Conservation (phyloP, 2,329 filamentous ascomycete species). For the Sporothrix brasiliensis region DNA sequence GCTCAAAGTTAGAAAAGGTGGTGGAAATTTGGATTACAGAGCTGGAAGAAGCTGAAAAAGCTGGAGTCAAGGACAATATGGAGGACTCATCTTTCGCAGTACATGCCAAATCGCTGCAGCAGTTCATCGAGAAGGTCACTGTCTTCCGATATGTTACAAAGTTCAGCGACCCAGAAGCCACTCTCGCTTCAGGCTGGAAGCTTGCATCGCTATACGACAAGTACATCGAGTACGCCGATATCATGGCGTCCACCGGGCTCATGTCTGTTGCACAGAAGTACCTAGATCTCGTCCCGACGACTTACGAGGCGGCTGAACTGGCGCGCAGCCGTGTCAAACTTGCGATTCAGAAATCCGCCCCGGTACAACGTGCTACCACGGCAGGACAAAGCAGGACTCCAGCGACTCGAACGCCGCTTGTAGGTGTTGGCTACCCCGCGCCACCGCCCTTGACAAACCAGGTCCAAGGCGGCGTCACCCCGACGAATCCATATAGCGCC, state of each 20-base stretch:
- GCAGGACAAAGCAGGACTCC: conserved; percentile 14
- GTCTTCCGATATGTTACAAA: conserved; percentile 93
- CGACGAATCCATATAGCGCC: conserved; percentile 43
- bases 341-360: conserved; percentile 66
- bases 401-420: conserved; percentile 19
- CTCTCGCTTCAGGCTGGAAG: conserved; percentile 80
- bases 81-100: conserved; percentile 86
- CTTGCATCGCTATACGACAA: conserved; percentile 86
- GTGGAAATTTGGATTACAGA: conserved; percentile 92
- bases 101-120: conserved; percentile 83
- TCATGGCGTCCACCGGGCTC: conserved; percentile 87
- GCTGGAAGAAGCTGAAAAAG: conserved; percentile 79
- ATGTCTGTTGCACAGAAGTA: conserved; percentile 87
- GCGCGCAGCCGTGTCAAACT: conserved; percentile 82
- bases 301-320: conserved; percentile 84
- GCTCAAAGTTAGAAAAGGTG: conserved; percentile 96
- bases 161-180: conserved; percentile 78
- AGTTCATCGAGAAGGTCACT: conserved; percentile 97
- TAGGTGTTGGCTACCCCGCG: conserved; percentile 50
- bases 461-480: background rate
- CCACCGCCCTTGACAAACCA: conserved; percentile 43
- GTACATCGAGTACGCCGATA: conserved; percentile 95
- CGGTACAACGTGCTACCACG: conserved; percentile 39
- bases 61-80: conserved; percentile 67
- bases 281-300: conserved; percentile 78